Conservation (phyloP, 2,329 filamentous ascomycete genomes). For the Tolypocladium amazonense region DNA sequence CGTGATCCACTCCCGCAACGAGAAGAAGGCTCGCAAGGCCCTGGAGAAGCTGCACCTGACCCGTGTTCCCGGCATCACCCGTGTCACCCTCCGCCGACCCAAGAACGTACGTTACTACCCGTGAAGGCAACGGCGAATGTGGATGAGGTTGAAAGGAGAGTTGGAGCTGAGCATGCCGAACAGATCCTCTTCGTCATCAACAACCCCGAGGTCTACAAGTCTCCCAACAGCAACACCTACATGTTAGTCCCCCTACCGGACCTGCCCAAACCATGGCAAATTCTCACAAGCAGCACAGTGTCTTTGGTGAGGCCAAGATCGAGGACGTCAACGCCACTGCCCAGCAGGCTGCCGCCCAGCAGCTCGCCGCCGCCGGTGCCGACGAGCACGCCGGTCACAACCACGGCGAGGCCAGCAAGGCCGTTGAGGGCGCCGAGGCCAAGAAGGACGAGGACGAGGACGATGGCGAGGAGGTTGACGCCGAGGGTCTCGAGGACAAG, state of each 20-base stretch:
- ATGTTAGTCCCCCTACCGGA: constrained; percentile 58
- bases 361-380: constrained; percentile 66
- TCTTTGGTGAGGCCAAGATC: constrained; percentile 99
- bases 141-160: too few species aligned
- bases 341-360: constrained; percentile 79
- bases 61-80: constrained; percentile 93
- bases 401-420: constrained; percentile 58
- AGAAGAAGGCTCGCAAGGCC: constrained; percentile 99
- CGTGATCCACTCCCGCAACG: constrained; percentile 95
- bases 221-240: constrained; percentile 98
- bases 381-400: constrained; percentile 62
- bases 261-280: background rate
- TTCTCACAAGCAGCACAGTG: constrained; percentile 41
- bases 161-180: constrained; percentile 10
- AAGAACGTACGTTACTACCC: constrained; percentile 74
- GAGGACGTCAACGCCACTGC: constrained; percentile 98
- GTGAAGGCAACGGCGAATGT: constrained; percentile 1
- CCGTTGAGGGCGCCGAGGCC: constrained; percentile 49
- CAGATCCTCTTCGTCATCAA: constrained; percentile 99
- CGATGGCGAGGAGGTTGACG: constrained; percentile 91
- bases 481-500: constrained; percentile 91
- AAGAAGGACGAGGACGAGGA: constrained; percentile 82
- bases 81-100: constrained; percentile 92
- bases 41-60: constrained; percentile 97
- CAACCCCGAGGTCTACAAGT: constrained; percentile 99